Percentiles rank a stretch among this genome's conserved stretches.
Conservation (phyloP, 352 stramenopile species). For the Plasmopara viticola region DNA sequence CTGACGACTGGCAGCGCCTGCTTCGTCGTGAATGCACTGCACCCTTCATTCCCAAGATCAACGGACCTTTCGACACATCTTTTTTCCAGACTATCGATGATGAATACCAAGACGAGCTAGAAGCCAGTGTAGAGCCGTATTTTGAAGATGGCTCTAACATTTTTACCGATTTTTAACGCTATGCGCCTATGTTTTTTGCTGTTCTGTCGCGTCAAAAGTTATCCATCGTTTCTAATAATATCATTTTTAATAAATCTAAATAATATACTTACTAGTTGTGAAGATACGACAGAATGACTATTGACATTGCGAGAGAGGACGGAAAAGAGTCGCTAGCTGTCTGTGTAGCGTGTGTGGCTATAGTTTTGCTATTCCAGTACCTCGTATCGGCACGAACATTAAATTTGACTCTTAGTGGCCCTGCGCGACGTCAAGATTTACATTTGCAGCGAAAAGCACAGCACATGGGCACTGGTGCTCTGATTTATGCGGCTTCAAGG, state of each 20-base stretch:
- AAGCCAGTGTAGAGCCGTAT: conserved; percentile 48
- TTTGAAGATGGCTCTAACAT: conserved; percentile 64
- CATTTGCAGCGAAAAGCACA: conserved; percentile 48
- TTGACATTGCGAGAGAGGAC: no score
- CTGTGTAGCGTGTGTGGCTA: conserved; percentile 15
- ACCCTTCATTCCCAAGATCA: conserved; percentile 64
- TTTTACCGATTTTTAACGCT: conserved; percentile 45
- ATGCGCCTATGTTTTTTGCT: no score
- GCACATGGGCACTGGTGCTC: conserved; percentile 36
- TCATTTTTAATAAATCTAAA: background rate
- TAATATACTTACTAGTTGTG: background rate
- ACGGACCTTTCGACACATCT: conserved; percentile 59
- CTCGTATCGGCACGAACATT: conserved; percentile 18
- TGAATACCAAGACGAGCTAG: conserved; percentile 43
- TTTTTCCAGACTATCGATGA: conserved; percentile 62
- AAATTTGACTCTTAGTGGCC: background rate
- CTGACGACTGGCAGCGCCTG: conserved; percentile 37
- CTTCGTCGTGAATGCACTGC: conserved; percentile 30
- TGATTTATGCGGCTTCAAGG: conserved; percentile 37
- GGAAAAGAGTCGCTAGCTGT: conserved; percentile 8
- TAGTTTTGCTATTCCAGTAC: conserved; percentile 37
- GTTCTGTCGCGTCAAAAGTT: no score
- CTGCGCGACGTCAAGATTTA: conserved; percentile 26
- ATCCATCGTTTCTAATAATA: no score
- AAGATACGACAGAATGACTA: no score